Evolutionary conservation across 768 basidiomycete species (phyloP).

Genomic region (Mrakia gelida): DNA sequence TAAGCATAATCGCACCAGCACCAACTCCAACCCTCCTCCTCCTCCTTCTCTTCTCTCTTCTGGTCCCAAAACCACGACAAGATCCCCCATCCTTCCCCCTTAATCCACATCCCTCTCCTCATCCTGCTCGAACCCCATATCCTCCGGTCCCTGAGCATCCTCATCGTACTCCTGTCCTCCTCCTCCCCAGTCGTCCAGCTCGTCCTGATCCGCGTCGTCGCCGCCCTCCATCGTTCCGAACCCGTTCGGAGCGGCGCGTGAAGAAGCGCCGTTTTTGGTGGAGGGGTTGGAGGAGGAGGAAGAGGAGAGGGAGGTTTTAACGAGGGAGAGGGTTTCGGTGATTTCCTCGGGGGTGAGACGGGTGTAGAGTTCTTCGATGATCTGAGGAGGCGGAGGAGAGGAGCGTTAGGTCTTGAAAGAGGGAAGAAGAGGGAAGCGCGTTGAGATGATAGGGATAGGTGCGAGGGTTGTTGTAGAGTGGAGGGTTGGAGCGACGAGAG

Average conservation of each 20-base stretch:
- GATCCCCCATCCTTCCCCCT: not conserved
- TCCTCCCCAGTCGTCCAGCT: not conserved
- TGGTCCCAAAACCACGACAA: not conserved
- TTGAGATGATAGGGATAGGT: not conserved
- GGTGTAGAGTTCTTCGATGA: conserved; percentile 29
- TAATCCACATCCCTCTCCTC: conserved; percentile 4
- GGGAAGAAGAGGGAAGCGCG: too few relatives aligned
- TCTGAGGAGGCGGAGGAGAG: not conserved
- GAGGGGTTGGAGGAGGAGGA: not conserved
- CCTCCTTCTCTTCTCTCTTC: not conserved
- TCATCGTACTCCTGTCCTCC: conserved; percentile 27
- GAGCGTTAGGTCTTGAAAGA: not conserved
- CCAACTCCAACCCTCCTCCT: not conserved
- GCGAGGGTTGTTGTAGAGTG: not conserved
- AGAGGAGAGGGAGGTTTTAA: conserved; percentile 7
- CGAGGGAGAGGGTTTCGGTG: conserved; percentile 14
- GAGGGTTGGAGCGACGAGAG: not conserved
- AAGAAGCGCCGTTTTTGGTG: not conserved
- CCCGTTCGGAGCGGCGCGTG: conserved; percentile 20
- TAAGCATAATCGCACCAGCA: not conserved
- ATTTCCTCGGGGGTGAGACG: conserved; percentile 27
- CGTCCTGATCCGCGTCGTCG: conserved; percentile 12
- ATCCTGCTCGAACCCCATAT: conserved; percentile 17
- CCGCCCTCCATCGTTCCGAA: conserved; percentile 29
- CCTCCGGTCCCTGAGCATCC: conserved; percentile 1